phyloP scores from a whole-genome alignment of 192 early-diverging fungal species.

The Cladochytrium replicatum region DNA sequence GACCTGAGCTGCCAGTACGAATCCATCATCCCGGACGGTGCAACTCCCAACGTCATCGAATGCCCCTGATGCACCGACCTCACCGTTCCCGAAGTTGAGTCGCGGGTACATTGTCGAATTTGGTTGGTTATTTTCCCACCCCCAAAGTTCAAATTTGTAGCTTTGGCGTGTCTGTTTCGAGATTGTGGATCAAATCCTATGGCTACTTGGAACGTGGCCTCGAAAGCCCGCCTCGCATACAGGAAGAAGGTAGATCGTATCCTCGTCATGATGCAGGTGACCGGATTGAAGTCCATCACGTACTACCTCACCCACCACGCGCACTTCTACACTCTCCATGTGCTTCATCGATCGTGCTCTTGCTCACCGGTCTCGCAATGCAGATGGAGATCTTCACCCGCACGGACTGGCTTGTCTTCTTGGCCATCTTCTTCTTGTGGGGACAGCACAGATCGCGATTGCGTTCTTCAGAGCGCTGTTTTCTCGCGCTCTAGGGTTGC shows the following conservation, averaged over 20 bases:
- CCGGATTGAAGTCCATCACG: slow-evolving; percentile 46
- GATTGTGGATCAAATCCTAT: too few species aligned
- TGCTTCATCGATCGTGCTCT: slow-evolving; percentile 49
- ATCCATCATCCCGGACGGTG: too few species aligned
- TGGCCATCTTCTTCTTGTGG: slow-evolving; percentile 57
- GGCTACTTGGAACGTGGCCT: too few species aligned
- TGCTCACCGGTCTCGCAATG: slow-evolving; percentile 46
- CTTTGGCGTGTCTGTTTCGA: too few species aligned
- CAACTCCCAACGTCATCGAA: too few species aligned
- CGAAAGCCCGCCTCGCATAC: too few species aligned
- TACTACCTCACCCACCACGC: slow-evolving; percentile 59
- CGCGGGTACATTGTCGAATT: too few species aligned
- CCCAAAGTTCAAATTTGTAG: too few species aligned
- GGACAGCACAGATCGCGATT: slow-evolving; percentile 48
- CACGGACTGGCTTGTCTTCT: slow-evolving; percentile 39
- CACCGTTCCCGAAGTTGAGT: too few species aligned
- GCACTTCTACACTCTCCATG: slow-evolving; percentile 47
- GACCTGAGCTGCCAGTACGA: too few species aligned
- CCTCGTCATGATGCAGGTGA: slow-evolving; percentile 66
- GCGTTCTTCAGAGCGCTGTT: slow-evolving; percentile 53
- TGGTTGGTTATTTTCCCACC: too few species aligned
- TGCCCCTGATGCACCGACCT: too few species aligned
- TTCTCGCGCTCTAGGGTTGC: slow-evolving; percentile 49
- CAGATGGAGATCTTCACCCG: slow-evolving; percentile 53
- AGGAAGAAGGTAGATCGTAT: slow-evolving; percentile 63